These are phyloP conservation scores for Sporobolomyces roseus DNA, from an alignment of 768 basidiomycete species.

Conservation along the genomic window DNA sequence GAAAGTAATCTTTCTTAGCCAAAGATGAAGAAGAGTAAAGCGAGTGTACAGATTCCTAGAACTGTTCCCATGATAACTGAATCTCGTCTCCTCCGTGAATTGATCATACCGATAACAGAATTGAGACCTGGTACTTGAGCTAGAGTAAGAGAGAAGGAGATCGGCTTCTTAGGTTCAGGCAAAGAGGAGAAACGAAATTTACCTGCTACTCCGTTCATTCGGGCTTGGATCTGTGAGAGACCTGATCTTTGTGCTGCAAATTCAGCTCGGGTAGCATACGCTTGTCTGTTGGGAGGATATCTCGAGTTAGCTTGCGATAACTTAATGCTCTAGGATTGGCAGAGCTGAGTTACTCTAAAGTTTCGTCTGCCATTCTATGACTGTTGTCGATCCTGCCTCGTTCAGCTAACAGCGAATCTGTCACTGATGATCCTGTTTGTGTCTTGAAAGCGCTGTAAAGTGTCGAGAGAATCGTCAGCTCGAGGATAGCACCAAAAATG, in stretches of 20 bases:
- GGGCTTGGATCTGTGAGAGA: constrained; percentile 71
- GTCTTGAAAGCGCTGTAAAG: constrained; percentile 38
- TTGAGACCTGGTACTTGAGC: constrained; percentile 81
- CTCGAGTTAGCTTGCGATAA: background rate
- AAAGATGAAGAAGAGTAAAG: constrained; percentile 49
- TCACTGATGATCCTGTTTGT: constrained; percentile 36
- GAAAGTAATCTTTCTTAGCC: constrained; percentile 25
- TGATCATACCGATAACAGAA: constrained; percentile 85
- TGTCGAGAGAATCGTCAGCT: background rate
- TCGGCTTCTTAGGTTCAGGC: too few species aligned
- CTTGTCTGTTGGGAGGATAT: constrained; percentile 63
- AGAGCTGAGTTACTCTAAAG: constrained; percentile 66
- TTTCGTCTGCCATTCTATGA: constrained; percentile 88
- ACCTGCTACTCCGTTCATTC: constrained; percentile 77
- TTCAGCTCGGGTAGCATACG: constrained; percentile 91
- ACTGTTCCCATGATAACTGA: constrained; percentile 80
- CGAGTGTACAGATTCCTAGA: constrained; percentile 76
- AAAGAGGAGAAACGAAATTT: too few species aligned
- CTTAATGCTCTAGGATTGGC: constrained; percentile 3
- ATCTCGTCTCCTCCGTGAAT: constrained; percentile 81
- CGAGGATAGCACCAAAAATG: constrained; percentile 4
- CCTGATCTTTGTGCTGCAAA: constrained; percentile 76
- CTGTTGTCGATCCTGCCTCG: constrained; percentile 84
- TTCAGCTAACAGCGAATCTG: constrained; percentile 82
- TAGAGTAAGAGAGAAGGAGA: too few species aligned